Conservation (phyloP, 345 rosid genomes). For the Eucalyptus shirleyi region DNA sequence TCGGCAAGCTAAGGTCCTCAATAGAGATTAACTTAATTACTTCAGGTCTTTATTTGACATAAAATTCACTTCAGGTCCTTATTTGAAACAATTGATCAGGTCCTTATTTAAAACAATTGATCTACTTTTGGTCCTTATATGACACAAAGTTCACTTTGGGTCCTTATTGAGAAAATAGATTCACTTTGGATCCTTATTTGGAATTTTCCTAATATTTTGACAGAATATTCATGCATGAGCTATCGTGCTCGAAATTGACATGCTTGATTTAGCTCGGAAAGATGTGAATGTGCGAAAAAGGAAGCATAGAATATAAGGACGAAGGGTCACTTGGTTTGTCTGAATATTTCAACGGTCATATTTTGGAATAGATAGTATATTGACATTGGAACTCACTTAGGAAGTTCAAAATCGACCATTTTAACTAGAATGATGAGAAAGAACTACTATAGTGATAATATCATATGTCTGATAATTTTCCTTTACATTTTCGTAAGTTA, state of each 20-base stretch:
- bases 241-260: not conserved
- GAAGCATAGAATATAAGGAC: not conserved
- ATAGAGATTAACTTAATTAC: too few relatives aligned
- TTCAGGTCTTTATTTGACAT: too few relatives aligned
- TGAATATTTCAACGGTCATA: not conserved
- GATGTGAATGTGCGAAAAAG: not conserved
- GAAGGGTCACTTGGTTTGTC: not conserved
- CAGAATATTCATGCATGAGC: not conserved
- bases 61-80: too few relatives aligned
- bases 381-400: not conserved
- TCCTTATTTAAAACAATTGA: too few relatives aligned
- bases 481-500: not conserved
- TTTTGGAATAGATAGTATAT: not conserved
- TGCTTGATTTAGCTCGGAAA: not conserved
- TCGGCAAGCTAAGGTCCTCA: accelerated
- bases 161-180: too few relatives aligned
- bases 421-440: not conserved
- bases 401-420: not conserved
- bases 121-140: accelerated
- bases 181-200: too few relatives aligned
- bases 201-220: accelerated
- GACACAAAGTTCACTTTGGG: accelerated
- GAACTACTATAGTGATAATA: too few relatives aligned
- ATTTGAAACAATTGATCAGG: too few relatives aligned
- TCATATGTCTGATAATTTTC: not conserved